Conservation (phyloP, 257 asterid genomes). For the Lavandula angustifolia region DNA sequence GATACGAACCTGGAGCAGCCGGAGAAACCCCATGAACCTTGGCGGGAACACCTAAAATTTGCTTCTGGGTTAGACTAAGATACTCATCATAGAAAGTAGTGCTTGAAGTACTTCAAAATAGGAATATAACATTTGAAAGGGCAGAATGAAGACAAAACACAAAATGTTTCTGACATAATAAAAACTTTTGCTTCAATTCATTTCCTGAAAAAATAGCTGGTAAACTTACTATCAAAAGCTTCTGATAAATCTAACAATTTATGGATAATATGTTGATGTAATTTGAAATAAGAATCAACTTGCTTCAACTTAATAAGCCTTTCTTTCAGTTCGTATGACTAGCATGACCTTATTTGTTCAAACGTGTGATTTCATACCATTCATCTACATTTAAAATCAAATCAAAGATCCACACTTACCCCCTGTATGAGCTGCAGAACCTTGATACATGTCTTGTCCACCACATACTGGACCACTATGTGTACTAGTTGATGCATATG, state of each 20-base stretch:
- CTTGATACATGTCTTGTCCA: slow-evolving; percentile 72
- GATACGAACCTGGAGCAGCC: slow-evolving; percentile 59
- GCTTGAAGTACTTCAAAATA: slow-evolving; percentile 8
- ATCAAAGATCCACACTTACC: slow-evolving; percentile 37
- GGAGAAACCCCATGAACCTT: slow-evolving; percentile 61
- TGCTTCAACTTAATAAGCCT: slow-evolving; percentile 13
- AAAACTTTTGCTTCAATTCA: slow-evolving; percentile 1
- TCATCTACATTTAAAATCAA: slow-evolving; percentile 12
- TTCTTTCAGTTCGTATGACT: slow-evolving; percentile 10
- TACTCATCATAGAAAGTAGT: slow-evolving; percentile 24
- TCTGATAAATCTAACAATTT: slow-evolving; percentile 20
- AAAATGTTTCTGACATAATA: slow-evolving; percentile 3
- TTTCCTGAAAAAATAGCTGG: not conserved
- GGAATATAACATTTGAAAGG: slow-evolving; percentile 11
- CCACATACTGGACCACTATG: slow-evolving; percentile 54
- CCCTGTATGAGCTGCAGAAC: slow-evolving; percentile 49
- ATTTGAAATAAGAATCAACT: slow-evolving; percentile 11
- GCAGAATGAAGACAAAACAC: not conserved
- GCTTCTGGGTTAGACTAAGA: slow-evolving; percentile 27
- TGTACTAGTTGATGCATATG: slow-evolving; percentile 56
- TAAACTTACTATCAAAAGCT: not conserved
- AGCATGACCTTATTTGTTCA: slow-evolving; percentile 20
- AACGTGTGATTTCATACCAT: slow-evolving; percentile 3
- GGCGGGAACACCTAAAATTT: slow-evolving; percentile 55
- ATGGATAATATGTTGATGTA: slow-evolving; percentile 13